Evolutionary conservation across 352 stramenopile genomes (phyloP).

Genomic region (Pythium graminicola): DNA sequence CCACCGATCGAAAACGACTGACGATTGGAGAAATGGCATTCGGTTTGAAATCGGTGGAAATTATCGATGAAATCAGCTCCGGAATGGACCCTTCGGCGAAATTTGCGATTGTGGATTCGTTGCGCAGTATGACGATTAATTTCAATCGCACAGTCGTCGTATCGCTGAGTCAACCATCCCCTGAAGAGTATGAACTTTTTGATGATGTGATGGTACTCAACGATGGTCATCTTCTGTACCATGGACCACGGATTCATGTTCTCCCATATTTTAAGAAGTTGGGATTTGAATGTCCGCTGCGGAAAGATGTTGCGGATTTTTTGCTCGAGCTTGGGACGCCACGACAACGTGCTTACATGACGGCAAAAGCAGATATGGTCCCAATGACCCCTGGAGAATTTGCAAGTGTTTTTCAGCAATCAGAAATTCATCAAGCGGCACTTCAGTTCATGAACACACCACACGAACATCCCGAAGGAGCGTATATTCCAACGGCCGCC

Average conservation of each 20-base stretch:
- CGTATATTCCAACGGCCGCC: slow-evolving; percentile 10
- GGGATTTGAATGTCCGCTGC: slow-evolving; percentile 35
- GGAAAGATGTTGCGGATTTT: slow-evolving; percentile 30
- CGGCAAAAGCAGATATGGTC: slow-evolving; percentile 8
- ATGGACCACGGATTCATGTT: slow-evolving; percentile 34
- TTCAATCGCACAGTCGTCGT: slow-evolving; percentile 46
- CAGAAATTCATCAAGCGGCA: slow-evolving; percentile 42
- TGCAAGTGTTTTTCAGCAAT: slow-evolving; percentile 42
- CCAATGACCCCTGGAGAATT: slow-evolving; percentile 32
- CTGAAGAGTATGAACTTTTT: slow-evolving; percentile 54
- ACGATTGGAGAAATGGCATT: slow-evolving; percentile 66
- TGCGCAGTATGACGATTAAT: slow-evolving; percentile 45
- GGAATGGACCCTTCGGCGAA: slow-evolving; percentile 79
- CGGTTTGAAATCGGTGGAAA: slow-evolving; percentile 40
- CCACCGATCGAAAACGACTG: slow-evolving; percentile 44
- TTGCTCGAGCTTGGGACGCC: slow-evolving; percentile 31
- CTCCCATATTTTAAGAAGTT: slow-evolving; percentile 45
- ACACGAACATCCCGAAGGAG: not conserved
- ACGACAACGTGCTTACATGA: slow-evolving; percentile 30
- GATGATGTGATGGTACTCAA: slow-evolving; percentile 51
- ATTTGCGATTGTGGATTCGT: slow-evolving; percentile 84
- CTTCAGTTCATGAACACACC: slow-evolving; percentile 34
- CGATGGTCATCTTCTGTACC: slow-evolving; percentile 45
- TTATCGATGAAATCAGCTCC: slow-evolving; percentile 83
- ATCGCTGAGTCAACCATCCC: slow-evolving; percentile 36